Conservation (phyloP, 208 protist species). For the Phytomonas sp. region DNA sequence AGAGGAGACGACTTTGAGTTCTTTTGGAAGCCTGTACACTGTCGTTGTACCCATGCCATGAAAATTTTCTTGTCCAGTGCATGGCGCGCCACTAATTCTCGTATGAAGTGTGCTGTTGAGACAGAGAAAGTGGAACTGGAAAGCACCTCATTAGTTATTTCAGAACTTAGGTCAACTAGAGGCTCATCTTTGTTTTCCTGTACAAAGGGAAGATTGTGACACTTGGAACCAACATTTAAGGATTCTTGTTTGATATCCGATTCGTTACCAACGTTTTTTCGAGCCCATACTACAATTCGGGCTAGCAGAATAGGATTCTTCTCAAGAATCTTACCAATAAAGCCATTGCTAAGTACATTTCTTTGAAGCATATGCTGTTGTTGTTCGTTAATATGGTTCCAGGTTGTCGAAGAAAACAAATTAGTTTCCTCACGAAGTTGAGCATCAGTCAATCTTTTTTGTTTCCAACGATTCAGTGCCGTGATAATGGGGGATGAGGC, state of each 20-base stretch:
- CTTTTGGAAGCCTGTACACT: not conserved
- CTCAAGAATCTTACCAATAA: slow-evolving; percentile 21
- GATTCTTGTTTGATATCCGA: not conserved
- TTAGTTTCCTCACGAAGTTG: slow-evolving; percentile 20
- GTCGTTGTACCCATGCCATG: not conserved
- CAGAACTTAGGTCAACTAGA: not conserved
- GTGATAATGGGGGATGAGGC: slow-evolving; percentile 24
- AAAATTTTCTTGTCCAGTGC: slow-evolving; percentile 4
- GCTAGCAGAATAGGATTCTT: slow-evolving; percentile 38
- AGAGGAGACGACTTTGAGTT: not conserved
- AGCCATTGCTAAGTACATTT: slow-evolving; percentile 2
- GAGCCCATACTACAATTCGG: slow-evolving; percentile 26
- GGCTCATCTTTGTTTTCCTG: not conserved
- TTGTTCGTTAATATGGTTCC: not conserved
- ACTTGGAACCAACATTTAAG: not conserved
- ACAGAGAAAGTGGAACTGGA: not conserved
- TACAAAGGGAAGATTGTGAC: not conserved
- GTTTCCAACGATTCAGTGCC: slow-evolving; percentile 17
- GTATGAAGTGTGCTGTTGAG: slow-evolving; percentile 6
- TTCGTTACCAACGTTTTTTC: not conserved
- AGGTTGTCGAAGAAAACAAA: slow-evolving; percentile 9
- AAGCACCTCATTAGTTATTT: slow-evolving; percentile 1
- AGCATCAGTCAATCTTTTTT: slow-evolving; percentile 17
- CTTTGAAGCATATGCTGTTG: slow-evolving; percentile 13
- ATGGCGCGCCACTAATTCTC: not conserved